Evolutionary conservation across 2,329 filamentous ascomycete species (phyloP).

Genomic region (Exophiala xenobiotica): DNA sequence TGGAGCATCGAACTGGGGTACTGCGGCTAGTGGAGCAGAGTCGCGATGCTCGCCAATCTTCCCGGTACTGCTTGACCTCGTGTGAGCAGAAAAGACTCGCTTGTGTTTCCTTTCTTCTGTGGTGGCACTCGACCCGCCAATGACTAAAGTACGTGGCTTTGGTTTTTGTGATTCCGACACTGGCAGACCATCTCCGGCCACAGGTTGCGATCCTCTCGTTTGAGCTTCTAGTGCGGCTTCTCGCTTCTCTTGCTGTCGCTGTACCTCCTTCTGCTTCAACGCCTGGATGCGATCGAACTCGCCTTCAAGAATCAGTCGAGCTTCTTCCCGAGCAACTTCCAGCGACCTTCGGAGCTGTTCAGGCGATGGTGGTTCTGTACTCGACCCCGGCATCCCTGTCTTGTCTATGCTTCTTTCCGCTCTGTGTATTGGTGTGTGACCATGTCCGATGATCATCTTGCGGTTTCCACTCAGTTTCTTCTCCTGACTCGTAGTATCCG

Average conservation of each 20-base stretch:
- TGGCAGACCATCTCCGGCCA: no score
- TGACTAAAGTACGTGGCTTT: slow-evolving; percentile 17
- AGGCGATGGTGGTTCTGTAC: neutral
- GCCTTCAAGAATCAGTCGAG: slow-evolving; percentile 30
- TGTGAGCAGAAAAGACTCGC: slow-evolving; percentile 4
- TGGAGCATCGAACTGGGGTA: slow-evolving; percentile 64
- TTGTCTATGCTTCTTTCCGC: neutral
- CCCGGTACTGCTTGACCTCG: slow-evolving; percentile 6
- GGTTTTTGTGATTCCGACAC: slow-evolving; percentile 1
- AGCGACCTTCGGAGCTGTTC: slow-evolving; percentile 18
- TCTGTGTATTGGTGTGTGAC: neutral
- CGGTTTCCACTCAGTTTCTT: neutral
- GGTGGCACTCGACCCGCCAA: slow-evolving; percentile 9
- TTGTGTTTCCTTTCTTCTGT: slow-evolving; percentile 7
- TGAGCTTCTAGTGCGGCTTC: neutral
- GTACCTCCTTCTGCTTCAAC: slow-evolving; percentile 18
- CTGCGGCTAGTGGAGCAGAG: neutral
- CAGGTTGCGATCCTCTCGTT: no score
- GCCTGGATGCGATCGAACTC: slow-evolving; percentile 25
- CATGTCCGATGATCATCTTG: slow-evolving; percentile 8
- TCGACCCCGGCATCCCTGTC: slow-evolving; percentile 4
- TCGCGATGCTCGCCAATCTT: slow-evolving; percentile 8
- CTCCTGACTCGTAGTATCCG: neutral
- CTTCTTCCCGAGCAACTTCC: slow-evolving; percentile 29
- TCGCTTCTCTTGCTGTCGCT: slow-evolving; percentile 14